Evolutionary conservation across 2,329 filamentous ascomycete genomes (phyloP).

Genomic region (Sclerotinia glacialis): DNA sequence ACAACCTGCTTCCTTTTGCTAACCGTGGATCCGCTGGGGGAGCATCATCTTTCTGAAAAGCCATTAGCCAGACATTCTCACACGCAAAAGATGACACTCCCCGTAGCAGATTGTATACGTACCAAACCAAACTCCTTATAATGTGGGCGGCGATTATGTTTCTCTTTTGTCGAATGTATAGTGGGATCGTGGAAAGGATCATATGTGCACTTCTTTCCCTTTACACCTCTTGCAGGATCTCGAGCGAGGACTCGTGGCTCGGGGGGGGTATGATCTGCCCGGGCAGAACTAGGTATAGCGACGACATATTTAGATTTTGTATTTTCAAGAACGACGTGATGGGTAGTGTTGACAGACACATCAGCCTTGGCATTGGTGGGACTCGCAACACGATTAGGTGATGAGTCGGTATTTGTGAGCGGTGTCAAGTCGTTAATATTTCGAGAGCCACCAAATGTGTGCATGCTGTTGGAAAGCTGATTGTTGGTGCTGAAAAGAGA

Average conservation of each 20-base stretch:
- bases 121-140: constrained; percentile 65
- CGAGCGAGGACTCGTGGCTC: constrained; percentile 49
- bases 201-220: constrained; percentile 59
- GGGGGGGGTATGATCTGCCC: constrained; percentile 28
- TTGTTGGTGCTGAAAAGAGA: constrained; percentile 61
- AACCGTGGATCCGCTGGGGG: constrained; percentile 80
- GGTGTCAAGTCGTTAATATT: constrained; percentile 56
- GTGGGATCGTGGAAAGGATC: constrained; percentile 50
- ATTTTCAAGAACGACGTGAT: constrained; percentile 36
- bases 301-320: constrained; percentile 35
- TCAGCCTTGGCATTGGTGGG: constrained; percentile 44
- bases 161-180: constrained; percentile 46
- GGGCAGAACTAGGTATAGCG: constrained; percentile 30
- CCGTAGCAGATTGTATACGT: constrained; percentile 51
- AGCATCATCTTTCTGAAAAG: constrained; percentile 73
- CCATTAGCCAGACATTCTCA: constrained; percentile 56
- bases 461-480: constrained; percentile 32
- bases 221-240: constrained; percentile 53
- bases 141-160: constrained; percentile 57
- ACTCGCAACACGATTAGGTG: constrained; percentile 57
- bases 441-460: constrained; percentile 31
- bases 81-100: constrained; percentile 59
- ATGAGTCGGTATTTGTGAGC: constrained; percentile 64
- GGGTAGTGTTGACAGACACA: constrained; percentile 39
- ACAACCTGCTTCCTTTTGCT: constrained; percentile 61